phyloP scores from a whole-genome alignment of 208 protist species.

The Blastocrithidia nonstop region DNA sequence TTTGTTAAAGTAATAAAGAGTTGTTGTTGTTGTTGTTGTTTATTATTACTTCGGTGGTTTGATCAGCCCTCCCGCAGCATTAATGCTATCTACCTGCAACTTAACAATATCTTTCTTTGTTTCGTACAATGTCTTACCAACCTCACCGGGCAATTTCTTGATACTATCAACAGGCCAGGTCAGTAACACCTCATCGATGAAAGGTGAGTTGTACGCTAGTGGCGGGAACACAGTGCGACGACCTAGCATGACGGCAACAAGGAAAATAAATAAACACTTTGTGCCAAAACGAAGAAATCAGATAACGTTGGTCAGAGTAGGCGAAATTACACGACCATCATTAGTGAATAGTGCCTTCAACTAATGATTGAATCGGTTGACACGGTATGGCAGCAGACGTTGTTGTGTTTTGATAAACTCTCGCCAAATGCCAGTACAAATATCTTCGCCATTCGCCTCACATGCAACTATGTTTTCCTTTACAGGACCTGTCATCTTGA shows the following conservation, averaged over 20 bases:
- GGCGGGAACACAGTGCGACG: slow-evolving; percentile 45
- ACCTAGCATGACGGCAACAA: slow-evolving; percentile 32
- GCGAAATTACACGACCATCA: slow-evolving; percentile 16
- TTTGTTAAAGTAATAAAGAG: too few species aligned
- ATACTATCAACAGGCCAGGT: slow-evolving; percentile 41
- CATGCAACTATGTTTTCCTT: slow-evolving; percentile 55
- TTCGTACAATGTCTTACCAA: background rate
- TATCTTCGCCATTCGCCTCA: slow-evolving; percentile 38
- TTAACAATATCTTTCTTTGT: too few species aligned
- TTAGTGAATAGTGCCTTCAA: slow-evolving; percentile 15
- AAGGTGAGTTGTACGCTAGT: slow-evolving; percentile 39
- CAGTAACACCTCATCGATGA: slow-evolving; percentile 44
- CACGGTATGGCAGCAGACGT: slow-evolving; percentile 38
- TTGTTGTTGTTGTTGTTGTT: too few species aligned
- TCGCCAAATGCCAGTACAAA: slow-evolving; percentile 43
- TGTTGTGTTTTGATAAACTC: slow-evolving; percentile 49
- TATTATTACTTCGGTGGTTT: too few species aligned
- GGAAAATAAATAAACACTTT: slow-evolving; percentile 59
- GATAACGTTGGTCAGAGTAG: slow-evolving; percentile 19
- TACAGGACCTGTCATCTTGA: slow-evolving; percentile 43
- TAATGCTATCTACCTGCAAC: too few species aligned
- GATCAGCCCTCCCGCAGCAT: too few species aligned
- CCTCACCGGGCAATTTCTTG: background rate
- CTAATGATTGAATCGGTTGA: slow-evolving; percentile 22
- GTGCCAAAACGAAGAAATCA: slow-evolving; percentile 30